Evolutionary conservation across 345 rosid species (phyloP).

Genomic region (Sonneratia alba): DNA sequence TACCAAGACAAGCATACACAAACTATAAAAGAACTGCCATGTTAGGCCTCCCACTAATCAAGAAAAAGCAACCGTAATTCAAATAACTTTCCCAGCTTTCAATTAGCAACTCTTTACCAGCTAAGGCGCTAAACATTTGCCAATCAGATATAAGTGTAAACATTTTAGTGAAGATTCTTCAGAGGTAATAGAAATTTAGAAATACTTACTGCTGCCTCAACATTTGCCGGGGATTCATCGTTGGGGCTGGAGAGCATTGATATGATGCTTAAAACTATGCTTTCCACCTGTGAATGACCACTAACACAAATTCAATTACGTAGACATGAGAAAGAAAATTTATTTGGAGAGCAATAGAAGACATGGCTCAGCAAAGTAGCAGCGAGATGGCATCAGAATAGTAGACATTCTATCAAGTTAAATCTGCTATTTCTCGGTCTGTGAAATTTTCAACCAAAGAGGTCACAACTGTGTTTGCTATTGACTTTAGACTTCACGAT

Average conservation of each 20-base stretch:
- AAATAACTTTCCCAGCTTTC: too few relatives aligned
- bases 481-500: background rate
- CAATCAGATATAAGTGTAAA: background rate
- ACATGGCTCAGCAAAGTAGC: background rate
- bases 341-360: background rate
- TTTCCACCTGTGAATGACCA: slow-evolving; percentile 56
- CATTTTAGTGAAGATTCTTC: background rate
- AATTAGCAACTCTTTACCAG: too few relatives aligned
- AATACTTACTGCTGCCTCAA: slow-evolving; percentile 74
- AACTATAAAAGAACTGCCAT: too few relatives aligned
- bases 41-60: too few relatives aligned
- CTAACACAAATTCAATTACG: background rate
- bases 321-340: background rate
- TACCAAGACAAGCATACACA: too few relatives aligned
- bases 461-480: background rate
- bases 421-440: background rate
- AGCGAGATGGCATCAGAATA: background rate
- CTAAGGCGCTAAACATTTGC: background rate
- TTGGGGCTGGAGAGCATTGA: slow-evolving; percentile 93
- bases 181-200: background rate
- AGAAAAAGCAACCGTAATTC: too few relatives aligned
- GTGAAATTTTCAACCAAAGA: background rate
- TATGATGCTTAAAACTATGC: slow-evolving; percentile 84
- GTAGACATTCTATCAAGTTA: background rate
- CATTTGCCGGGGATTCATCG: slow-evolving; percentile 88